phyloP scores from a whole-genome alignment of 805 yeast species.

The Danielia oregonensis region DNA sequence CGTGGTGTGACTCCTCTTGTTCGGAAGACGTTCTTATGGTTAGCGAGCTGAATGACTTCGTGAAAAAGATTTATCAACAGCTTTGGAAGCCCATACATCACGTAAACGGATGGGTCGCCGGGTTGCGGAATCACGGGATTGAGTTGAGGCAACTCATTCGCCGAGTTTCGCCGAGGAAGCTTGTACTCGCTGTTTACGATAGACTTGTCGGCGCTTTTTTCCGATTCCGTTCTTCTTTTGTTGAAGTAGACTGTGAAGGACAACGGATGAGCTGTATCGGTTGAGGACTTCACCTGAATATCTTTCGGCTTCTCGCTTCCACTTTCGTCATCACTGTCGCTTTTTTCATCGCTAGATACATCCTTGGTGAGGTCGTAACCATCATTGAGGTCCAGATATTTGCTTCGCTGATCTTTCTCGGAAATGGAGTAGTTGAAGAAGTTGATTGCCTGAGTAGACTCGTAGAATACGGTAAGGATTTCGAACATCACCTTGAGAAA shows the following conservation, averaged over 20 bases:
- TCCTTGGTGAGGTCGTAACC: constrained; percentile 27
- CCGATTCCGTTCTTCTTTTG: constrained; percentile 6
- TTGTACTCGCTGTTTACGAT: background rate
- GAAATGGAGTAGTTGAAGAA: constrained; percentile 42
- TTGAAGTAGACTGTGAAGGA: constrained; percentile 28
- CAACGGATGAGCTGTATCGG: constrained; percentile 8
- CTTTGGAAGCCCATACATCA: constrained; percentile 47
- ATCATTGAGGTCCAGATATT: constrained; percentile 44
- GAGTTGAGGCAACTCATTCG: background rate
- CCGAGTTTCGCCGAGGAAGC: background rate
- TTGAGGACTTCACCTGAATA: constrained; percentile 12
- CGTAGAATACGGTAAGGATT: constrained; percentile 35
- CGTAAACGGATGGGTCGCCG: constrained; percentile 28
- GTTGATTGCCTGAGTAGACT: constrained; percentile 48
- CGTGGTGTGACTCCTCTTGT: constrained; percentile 41
- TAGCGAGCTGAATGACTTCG: constrained; percentile 44
- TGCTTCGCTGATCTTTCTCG: constrained; percentile 30
- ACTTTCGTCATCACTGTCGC: constrained; percentile 13
- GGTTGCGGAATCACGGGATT: constrained; percentile 10
- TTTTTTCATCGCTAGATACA: constrained; percentile 10
- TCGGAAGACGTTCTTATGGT: constrained; percentile 48
- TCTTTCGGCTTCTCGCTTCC: constrained; percentile 9
- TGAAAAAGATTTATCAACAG: constrained; percentile 45
- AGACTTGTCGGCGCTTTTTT: background rate
- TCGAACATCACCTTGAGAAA: constrained; percentile 27